phyloP scores from a whole-genome alignment of 73 alveolate genomes.

The Durusdinium trenchii region DNA sequence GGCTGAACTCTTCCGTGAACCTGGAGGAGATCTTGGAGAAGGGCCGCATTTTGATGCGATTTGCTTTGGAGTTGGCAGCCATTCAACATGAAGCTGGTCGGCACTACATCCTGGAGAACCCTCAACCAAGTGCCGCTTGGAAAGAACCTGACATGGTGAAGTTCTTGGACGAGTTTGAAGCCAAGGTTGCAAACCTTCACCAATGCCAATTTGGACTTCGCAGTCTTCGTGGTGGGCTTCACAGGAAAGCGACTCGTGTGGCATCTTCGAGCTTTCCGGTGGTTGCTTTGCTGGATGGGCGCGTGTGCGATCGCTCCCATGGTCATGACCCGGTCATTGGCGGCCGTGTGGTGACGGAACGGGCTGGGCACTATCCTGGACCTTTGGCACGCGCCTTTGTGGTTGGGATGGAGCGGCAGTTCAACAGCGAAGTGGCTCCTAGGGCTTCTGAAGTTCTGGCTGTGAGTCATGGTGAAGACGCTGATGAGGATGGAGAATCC shows the following conservation, averaged over 20 bases:
- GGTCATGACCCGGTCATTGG: neutral
- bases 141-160: neutral
- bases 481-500: neutral
- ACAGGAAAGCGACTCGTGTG: neutral
- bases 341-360: neutral
- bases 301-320: neutral
- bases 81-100: neutral
- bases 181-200: neutral
- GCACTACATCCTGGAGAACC: neutral
- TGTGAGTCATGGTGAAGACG: neutral
- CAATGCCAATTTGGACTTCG: neutral
- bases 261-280: neutral
- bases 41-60: neutral
- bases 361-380: neutral
- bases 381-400: neutral
- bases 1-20: neutral
- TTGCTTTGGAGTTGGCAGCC: neutral
- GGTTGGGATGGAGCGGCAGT: neutral
- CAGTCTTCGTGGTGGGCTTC: neutral
- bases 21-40: neutral
- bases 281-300: neutral
- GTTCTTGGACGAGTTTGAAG: neutral
- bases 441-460: neutral
- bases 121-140: neutral
- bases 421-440: neutral